Evolutionary conservation across 441 rosid genomes (phyloP).

Genomic region (Hura crepitans): DNA sequence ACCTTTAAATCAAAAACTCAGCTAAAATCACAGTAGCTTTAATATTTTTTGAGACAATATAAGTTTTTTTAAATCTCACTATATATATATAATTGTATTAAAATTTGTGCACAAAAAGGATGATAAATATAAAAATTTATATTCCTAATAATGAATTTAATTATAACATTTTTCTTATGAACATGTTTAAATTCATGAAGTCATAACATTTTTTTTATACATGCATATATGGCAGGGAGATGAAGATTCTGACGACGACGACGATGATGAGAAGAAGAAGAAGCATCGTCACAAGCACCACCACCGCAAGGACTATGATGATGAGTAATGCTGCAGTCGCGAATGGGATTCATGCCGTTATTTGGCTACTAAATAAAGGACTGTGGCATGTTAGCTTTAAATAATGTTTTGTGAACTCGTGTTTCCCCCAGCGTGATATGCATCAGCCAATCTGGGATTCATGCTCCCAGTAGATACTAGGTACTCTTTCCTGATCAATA

Average conservation of each 20-base stretch:
- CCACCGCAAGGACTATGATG: slow-evolving; percentile 54
- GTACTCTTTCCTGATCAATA: not conserved
- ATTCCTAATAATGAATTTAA: not conserved
- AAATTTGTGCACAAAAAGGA: too few species aligned
- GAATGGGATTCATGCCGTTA: slow-evolving; percentile 33
- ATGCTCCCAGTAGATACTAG: slow-evolving; percentile 30
- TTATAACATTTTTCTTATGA: not conserved
- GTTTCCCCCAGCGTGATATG: not conserved
- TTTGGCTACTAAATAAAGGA: slow-evolving; percentile 46
- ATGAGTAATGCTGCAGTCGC: slow-evolving; percentile 36
- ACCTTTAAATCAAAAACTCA: too few species aligned
- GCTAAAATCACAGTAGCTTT: too few species aligned
- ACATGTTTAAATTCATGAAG: slow-evolving; percentile 13
- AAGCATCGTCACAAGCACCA: slow-evolving; percentile 39
- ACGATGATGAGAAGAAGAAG: slow-evolving; percentile 53
- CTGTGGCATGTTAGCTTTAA: slow-evolving; percentile 23
- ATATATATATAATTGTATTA: too few species aligned
- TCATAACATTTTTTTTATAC: too few species aligned
- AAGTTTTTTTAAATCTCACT: too few species aligned
- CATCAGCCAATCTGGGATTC: slow-evolving; percentile 18
- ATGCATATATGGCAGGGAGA: slow-evolving; percentile 72
- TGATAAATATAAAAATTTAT: too few species aligned
- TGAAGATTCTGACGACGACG: slow-evolving; percentile 56
- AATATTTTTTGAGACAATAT: too few species aligned
- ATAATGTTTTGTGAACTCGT: not conserved